These are phyloP conservation scores for Aspergillus pseudotamarii DNA, from an alignment of 2,329 filamentous ascomycete genomes.

Conservation along the genomic window DNA sequence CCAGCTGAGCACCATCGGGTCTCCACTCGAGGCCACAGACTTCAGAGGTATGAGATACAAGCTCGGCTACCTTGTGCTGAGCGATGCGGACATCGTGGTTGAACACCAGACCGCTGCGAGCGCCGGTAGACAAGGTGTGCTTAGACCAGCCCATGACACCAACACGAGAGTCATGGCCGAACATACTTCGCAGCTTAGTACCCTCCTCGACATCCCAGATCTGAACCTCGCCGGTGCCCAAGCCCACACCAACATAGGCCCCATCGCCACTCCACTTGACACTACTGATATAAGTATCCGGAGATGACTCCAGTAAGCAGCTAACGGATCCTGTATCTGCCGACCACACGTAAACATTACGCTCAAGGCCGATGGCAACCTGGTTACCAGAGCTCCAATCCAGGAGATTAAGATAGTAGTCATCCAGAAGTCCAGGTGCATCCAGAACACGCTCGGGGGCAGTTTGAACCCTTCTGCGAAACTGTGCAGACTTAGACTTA, in stretches of 20 bases:
- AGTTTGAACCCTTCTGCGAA: constrained; percentile 87
- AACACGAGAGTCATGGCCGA: constrained; percentile 93
- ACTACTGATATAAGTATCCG: constrained; percentile 95
- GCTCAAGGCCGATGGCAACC: constrained; percentile 95
- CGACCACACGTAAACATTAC: constrained; percentile 98
- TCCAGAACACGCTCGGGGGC: constrained; percentile 95
- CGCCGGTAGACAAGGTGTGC: constrained; percentile 92
- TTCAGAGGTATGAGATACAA: constrained; percentile 95
- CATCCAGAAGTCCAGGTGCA: constrained; percentile 91
- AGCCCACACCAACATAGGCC: constrained; percentile 91
- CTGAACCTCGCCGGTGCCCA: constrained; percentile 94
- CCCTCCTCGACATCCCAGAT: constrained; percentile 98
- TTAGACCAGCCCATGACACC: constrained; percentile 99
- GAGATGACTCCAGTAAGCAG: constrained; percentile 81
- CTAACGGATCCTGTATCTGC: constrained; percentile 88
- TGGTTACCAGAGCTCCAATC: constrained; percentile 99
- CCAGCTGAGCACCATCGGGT: constrained; percentile 92
- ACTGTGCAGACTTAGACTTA: constrained; percentile 75
- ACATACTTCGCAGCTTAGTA: constrained; percentile 97
- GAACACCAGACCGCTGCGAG: constrained; percentile 91
- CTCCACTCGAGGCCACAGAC: constrained; percentile 98
- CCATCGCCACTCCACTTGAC: constrained; percentile 99
- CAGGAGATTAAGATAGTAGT: constrained; percentile 98
- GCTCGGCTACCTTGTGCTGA: constrained; percentile 96
- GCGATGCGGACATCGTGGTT: constrained; percentile 98